phyloP scores from a whole-genome alignment of 768 basidiomycete species.

The Boletus tomentosulus region DNA sequence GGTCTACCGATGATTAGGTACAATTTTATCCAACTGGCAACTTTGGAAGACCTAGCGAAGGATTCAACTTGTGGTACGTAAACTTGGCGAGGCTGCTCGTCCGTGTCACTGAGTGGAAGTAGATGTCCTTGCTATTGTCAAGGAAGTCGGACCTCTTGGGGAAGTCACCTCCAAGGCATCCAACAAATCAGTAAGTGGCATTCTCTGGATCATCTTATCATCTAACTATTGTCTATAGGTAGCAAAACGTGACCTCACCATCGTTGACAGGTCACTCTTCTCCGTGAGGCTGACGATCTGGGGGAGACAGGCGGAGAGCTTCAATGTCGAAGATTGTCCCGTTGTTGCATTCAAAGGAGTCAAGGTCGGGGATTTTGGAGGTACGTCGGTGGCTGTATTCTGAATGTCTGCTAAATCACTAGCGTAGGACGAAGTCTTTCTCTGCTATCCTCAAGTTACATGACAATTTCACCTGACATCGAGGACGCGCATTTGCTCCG shows the following conservation, averaged over 20 bases:
- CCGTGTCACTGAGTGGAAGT: background rate
- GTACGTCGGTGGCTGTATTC: constrained; percentile 32
- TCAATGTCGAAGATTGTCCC: constrained; percentile 51
- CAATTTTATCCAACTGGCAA: constrained; percentile 65
- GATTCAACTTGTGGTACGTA: constrained; percentile 78
- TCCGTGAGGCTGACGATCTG: constrained; percentile 86
- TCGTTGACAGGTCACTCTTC: constrained; percentile 81
- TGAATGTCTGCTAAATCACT: constrained; percentile 6
- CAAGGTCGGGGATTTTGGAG: constrained; percentile 89
- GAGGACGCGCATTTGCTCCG: constrained; percentile 79
- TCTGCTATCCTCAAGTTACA: constrained; percentile 73
- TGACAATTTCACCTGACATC: constrained; percentile 90
- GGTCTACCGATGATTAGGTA: constrained; percentile 82
- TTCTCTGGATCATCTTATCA: background rate
- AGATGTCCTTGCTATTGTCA: constrained; percentile 90
- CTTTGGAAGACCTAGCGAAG: constrained; percentile 61
- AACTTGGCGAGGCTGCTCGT: background rate
- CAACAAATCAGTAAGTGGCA: constrained; percentile 46
- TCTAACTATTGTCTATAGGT: constrained; percentile 43
- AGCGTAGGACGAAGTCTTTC: constrained; percentile 73
- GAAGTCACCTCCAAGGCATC: constrained; percentile 76
- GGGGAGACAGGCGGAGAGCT: constrained; percentile 93
- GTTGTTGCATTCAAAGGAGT: constrained; percentile 93
- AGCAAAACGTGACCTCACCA: constrained; percentile 80
- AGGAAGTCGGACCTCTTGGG: constrained; percentile 63